Base-by-base conservation (phyloP, 331 rosid species). In the Dryas integrifolia region DNA sequence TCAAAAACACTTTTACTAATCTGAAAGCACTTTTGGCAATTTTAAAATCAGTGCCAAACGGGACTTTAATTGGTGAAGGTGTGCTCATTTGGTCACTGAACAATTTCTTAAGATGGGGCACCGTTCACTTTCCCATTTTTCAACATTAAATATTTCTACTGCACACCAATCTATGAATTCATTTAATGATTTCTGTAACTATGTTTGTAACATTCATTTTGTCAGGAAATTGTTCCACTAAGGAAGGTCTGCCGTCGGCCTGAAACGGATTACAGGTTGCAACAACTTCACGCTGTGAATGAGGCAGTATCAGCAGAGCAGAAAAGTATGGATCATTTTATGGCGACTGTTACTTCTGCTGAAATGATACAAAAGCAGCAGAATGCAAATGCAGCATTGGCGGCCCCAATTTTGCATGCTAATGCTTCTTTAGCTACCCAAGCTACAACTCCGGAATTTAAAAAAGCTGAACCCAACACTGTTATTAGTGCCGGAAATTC, bases 241-340 rank as follows among this genome's bases (percentile, higher is more conserved):
- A 77, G 96, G 82, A 95, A 95, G 86, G 87, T 95, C 70, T 95
- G 99, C 56, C 99, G 99, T 26, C 73, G 98, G 79, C 99, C 99
- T 0, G 99, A 95, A 82, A 89, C 97, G 1, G 99, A 95, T 72
- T 87, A 88, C 82, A 82, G 99, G 72, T 74, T 95, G 82, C 99
- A 88, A 39, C 99, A 92, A 78, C 98, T 95, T 71, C 96, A 88
- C 74, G 96, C 96, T 1, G 84, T 80, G 71, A 91, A 80, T 52
- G 95, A 88, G 67, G 83, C 88, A 57, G 77, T 81, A 16, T 76
- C 87, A 2, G 68, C 61, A 3, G 97, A 94, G 77, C 92, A 72
- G 63, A 91, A 77, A 75, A 76, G 57, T 55, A 53, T 62, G 80
- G 92, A 88, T 73, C 57, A 84, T 43, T 66, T 73, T n/a, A 76